Conservation (phyloP, 352 stramenopile species). For the Globisporangium irregulare region DNA sequence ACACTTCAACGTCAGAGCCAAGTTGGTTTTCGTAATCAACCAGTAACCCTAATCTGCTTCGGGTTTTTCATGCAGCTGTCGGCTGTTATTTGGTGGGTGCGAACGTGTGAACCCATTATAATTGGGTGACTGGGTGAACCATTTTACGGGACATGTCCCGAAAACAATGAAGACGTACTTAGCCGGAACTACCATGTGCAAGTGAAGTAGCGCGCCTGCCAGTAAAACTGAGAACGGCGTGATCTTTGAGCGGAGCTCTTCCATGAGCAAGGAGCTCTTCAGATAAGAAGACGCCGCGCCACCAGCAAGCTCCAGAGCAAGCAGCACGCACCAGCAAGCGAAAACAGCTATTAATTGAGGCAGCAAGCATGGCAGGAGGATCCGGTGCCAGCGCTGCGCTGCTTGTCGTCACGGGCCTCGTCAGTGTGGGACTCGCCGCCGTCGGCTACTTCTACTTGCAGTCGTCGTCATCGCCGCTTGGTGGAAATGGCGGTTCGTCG, state of each 20-base stretch:
- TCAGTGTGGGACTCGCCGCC: slow-evolving; percentile 52
- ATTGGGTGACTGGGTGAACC: too few relatives aligned
- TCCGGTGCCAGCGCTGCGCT: slow-evolving; percentile 37
- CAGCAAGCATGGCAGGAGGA: slow-evolving; percentile 26
- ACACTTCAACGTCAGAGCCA: too few relatives aligned
- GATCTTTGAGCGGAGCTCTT: background rate
- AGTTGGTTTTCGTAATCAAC: too few relatives aligned
- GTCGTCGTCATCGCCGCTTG: slow-evolving; percentile 1
- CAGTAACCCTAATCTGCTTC: too few relatives aligned
- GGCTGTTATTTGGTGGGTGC: too few relatives aligned
- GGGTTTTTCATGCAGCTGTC: too few relatives aligned
- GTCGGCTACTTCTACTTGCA: slow-evolving; percentile 65
- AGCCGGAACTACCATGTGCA: background rate
- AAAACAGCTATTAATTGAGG: background rate
- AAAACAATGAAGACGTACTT: too few relatives aligned
- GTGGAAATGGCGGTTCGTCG: background rate
- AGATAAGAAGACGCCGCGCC: slow-evolving; percentile 1
- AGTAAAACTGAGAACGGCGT: background rate
- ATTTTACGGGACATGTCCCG: too few relatives aligned
- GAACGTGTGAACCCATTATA: too few relatives aligned
- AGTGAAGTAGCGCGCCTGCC: background rate
- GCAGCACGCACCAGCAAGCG: background rate
- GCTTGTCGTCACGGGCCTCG: slow-evolving; percentile 55
- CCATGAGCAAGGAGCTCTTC: background rate
- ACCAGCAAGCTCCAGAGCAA: background rate